Evolutionary conservation across 805 yeast genomes (phyloP), one percentile per base, ranked within the genome.

Genomic region (Scheffersomyces stipitis): DNA sequence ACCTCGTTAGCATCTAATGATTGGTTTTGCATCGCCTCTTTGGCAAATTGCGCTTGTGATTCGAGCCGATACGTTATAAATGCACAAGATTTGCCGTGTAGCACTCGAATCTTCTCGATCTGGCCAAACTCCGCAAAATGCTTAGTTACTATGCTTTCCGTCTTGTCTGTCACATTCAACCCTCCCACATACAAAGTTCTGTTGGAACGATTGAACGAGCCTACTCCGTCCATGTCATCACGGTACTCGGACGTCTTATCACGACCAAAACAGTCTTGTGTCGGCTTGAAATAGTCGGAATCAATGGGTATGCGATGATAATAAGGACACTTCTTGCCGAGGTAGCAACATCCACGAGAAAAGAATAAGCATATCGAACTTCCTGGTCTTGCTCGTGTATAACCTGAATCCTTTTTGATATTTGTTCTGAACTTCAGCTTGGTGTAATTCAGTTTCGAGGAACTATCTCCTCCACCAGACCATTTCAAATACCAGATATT

Each of bases 201-300:
- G 54, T 89, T 90, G n/a, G 69, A 67, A 26, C 69, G 64, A 47
- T 75, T 71, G 54, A 91, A 81, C 16, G 87, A 80, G 0, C 98
- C 99, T 3, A 89, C 83, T 23, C 99, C 99, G 18, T 84, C 80
- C 96, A 89, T 89, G 60, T 91, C 98, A 46, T 91, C 96, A 47
- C 89, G 66, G 51, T 86, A 87, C 32, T 80, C 84, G 1, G 84
- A 70, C 44, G 83, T 83, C 58, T 85, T 87, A 52, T 86, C 96
- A 41, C 99, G 67, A 1, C 97, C 98, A 69, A 91, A 91, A 52
- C 97, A 90, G 61, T 91, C 99, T 17, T 78, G 71, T 0, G 88
- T 78, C 2, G 82, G 72, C 2, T 80, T 72, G 31, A 69, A 69
- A 26, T 68, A 59, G 51, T 90, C 96, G 5, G 58, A 52, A 0